Base-by-base conservation (phyloP, 805 yeast genomes). In the Wickerhamomyces strasburgensis region DNA sequence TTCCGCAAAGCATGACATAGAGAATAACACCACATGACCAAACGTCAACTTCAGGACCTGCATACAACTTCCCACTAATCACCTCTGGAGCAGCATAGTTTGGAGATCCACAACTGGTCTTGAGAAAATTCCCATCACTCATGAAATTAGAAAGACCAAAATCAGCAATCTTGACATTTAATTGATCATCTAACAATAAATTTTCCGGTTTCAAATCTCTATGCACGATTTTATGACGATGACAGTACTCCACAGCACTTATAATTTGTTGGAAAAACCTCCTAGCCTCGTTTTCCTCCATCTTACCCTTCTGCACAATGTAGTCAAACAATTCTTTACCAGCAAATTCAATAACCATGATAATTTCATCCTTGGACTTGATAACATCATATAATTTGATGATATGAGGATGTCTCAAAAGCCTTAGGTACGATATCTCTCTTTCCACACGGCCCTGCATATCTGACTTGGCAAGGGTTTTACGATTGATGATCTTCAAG, bases 41-140 rank as follows among this genome's bases (percentile, higher is more conserved):
- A 21, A 21, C 25, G 11, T 21, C 97, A 33, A 90, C 97, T 62
- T 90, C 97, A 3, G 98, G 97, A 8, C 98, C 98, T 2, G 97
- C 98, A 52, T 89, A 90, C 37, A 90, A 70, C 58, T 90, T 87
- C 25, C 97, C 97, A 43, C 89, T 78, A 40, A 89, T 89, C 19
- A 89, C 97, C 62, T 89, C 98, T 1, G 98, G 98, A 0, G 98
- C 97, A 5, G 98, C 97, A 60, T 89, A 89, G 57, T 90, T 90
- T 38, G 98, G 98, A 6, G 95, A 83, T 5, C 98, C 98, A 65
- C 98, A 90, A 49, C 89, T 79, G 2, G 98, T 89, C 57, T 89
- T 90, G 55, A 89, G 70, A 58, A 89, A 89, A 60, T 89, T 89
- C 42, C 98, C 98, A 62, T 89, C 98, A 14, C 96, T 90, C 98